These are phyloP conservation scores for Arxiozyma telluris DNA, from an alignment of 1,139 yeast genomes.

Conservation along the genomic window DNA sequence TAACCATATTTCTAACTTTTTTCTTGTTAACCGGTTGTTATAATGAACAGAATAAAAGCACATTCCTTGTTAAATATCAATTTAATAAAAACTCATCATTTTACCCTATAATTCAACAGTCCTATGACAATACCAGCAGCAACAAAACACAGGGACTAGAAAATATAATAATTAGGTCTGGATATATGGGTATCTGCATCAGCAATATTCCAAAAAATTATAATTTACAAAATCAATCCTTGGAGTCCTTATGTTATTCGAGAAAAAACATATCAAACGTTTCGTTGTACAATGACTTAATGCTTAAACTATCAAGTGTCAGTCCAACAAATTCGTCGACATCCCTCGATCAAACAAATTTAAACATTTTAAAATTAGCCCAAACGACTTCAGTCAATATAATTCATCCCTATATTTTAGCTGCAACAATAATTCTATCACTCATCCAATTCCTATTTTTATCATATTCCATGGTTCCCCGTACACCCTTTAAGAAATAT, in stretches of 20 bases:
- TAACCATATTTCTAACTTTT: constrained; percentile 23
- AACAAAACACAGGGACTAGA: constrained; percentile 19
- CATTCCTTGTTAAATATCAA: constrained; percentile 21
- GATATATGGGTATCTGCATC: constrained; percentile 30
- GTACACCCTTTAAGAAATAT: constrained; percentile 37
- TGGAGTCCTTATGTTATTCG: constrained; percentile 21
- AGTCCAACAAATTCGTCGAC: constrained; percentile 11
- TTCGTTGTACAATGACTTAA: constrained; percentile 20
- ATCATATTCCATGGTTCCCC: constrained; percentile 41
- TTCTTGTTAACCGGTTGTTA: constrained; percentile 28
- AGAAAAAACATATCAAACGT: constrained; percentile 19
- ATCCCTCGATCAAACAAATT: constrained; percentile 6
- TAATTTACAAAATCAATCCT: constrained; percentile 8
- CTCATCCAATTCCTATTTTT: constrained; percentile 36
- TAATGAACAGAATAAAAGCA: constrained; percentile 19
- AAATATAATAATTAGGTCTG: constrained; percentile 22
- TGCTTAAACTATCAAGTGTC: constrained; percentile 17
- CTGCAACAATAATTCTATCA: constrained; percentile 41
- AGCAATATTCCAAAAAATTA: constrained; percentile 21
- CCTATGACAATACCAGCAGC: constrained; percentile 13
- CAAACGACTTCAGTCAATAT: constrained; percentile 30
- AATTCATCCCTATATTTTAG: constrained; percentile 47
- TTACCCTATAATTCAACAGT: constrained; percentile 19
- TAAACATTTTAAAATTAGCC: constrained; percentile 26
- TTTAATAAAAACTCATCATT: constrained; percentile 24